These are phyloP conservation scores for Eustoma russellianum DNA, from an alignment of 257 asterid genomes.

Conservation along the genomic window DNA sequence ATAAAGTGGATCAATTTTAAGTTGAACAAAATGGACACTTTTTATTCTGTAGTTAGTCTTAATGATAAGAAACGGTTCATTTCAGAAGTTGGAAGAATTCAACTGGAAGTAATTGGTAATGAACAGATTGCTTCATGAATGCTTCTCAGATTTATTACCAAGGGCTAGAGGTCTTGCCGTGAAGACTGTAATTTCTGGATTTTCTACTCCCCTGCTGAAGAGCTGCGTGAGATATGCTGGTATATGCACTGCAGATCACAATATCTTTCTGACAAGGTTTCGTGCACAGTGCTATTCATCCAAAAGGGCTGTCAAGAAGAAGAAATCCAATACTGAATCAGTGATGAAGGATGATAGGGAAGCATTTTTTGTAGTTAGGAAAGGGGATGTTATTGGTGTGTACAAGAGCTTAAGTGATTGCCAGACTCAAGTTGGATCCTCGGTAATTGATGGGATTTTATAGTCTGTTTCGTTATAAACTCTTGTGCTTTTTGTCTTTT, in stretches of 20 bases:
- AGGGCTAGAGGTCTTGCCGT: slow-evolving; percentile 26
- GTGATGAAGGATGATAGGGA: slow-evolving; percentile 83
- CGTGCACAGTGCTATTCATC: slow-evolving; percentile 46
- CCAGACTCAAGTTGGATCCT: slow-evolving; percentile 93
- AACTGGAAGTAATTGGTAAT: slow-evolving; percentile 37
- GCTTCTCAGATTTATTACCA: slow-evolving; percentile 33
- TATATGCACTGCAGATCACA: slow-evolving; percentile 31
- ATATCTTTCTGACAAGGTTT: slow-evolving; percentile 23
- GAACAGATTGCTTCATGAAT: slow-evolving; percentile 64
- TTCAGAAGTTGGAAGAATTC: slow-evolving; percentile 33
- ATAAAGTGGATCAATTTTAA: no score
- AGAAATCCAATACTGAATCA: slow-evolving; percentile 25
- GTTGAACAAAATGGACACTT: background rate
- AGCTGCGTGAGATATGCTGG: slow-evolving; percentile 25
- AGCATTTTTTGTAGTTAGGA: slow-evolving; percentile 88
- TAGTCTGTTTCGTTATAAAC: background rate
- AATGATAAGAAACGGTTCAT: slow-evolving; percentile 2
- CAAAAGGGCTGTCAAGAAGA: slow-evolving; percentile 32
- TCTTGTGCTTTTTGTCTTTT: background rate
- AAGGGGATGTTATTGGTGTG: slow-evolving; percentile 84
- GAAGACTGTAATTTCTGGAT: slow-evolving; percentile 28
- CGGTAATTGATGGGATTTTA: slow-evolving; percentile 39
- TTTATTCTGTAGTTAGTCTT: background rate
- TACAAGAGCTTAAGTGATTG: slow-evolving; percentile 92
- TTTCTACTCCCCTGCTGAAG: slow-evolving; percentile 34